phyloP scores from a whole-genome alignment of 805 yeast genomes.

The Cyberlindnera euphorbiae region DNA sequence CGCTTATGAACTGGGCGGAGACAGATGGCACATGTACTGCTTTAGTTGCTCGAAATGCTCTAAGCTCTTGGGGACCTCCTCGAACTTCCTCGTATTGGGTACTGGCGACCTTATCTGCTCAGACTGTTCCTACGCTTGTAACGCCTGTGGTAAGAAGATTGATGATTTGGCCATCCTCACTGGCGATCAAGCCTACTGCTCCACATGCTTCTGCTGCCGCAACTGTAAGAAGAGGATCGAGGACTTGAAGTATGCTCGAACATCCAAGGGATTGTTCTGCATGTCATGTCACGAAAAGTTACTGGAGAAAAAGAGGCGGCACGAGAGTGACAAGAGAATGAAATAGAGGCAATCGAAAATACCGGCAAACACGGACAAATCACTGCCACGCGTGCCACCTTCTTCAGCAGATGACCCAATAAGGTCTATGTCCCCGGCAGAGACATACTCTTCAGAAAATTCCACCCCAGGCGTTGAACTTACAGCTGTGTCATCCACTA shows the following conservation, averaged over 20 bases:
- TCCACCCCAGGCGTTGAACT: constrained; percentile 15
- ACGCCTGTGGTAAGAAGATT: constrained; percentile 78
- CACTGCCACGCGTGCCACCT: constrained; percentile 22
- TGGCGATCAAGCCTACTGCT: constrained; percentile 93
- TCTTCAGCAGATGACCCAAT: neutral
- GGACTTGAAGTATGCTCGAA: constrained; percentile 86
- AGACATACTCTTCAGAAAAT: constrained; percentile 18
- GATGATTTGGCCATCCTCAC: constrained; percentile 92
- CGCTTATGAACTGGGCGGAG: constrained; percentile 91
- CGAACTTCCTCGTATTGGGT: constrained; percentile 87
- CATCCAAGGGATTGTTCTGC: constrained; percentile 89
- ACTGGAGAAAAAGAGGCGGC: constrained; percentile 66
- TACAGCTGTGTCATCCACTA: constrained; percentile 2
- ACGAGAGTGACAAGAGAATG: constrained; percentile 36
- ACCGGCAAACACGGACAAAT: constrained; percentile 14
- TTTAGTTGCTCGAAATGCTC: constrained; percentile 86
- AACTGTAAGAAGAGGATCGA: constrained; percentile 83
- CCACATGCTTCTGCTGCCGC: constrained; percentile 83
- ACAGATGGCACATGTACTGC: constrained; percentile 94
- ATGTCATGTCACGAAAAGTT: constrained; percentile 86
- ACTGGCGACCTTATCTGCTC: constrained; percentile 89
- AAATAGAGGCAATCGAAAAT: constrained; percentile 14
- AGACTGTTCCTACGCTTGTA: constrained; percentile 88
- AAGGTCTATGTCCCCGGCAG: constrained; percentile 12
- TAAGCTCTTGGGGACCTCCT: constrained; percentile 73